These are phyloP conservation scores for Nicotiana knightiana DNA, from an alignment of 257 asterid species.

Conservation along the genomic window DNA sequence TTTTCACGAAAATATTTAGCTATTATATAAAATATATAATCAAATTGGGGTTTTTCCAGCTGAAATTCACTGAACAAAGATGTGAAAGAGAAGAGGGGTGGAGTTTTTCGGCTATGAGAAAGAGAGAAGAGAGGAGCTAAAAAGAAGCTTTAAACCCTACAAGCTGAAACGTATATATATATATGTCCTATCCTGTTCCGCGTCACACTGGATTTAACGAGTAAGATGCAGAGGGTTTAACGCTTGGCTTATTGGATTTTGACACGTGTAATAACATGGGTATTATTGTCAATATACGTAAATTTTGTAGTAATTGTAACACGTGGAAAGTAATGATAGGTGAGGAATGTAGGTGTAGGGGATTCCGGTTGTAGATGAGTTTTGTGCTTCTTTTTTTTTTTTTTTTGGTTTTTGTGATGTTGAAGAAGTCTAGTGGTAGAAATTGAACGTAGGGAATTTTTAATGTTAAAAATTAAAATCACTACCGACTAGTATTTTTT, in stretches of 20 bases:
- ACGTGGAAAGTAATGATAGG: not conserved
- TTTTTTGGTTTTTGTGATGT: not conserved
- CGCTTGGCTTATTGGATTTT: not conserved
- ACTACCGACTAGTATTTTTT: not conserved
- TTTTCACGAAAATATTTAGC: not conserved
- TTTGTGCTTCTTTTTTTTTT: too few relatives aligned
- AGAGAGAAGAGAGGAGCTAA: not conserved
- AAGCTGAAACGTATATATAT: not conserved
- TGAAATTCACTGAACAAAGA: not conserved
- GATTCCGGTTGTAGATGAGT: too few relatives aligned
- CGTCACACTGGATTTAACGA: not conserved
- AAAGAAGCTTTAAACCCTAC: constrained; percentile 23
- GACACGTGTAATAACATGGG: not conserved
- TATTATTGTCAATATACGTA: not conserved
- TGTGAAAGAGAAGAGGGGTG: not conserved
- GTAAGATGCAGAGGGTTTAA: not conserved
- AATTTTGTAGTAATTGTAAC: too few relatives aligned
- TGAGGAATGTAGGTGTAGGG: not conserved
- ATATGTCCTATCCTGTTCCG: not conserved
- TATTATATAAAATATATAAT: not conserved
- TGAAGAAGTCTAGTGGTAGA: not conserved
- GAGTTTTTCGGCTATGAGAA: constrained; percentile 13
- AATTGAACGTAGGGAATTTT: not conserved
- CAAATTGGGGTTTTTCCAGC: not conserved
- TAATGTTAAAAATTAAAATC: not conserved